phyloP scores from a whole-genome alignment of 2,329 filamentous ascomycete genomes.

The Penicillium griseofulvum region DNA sequence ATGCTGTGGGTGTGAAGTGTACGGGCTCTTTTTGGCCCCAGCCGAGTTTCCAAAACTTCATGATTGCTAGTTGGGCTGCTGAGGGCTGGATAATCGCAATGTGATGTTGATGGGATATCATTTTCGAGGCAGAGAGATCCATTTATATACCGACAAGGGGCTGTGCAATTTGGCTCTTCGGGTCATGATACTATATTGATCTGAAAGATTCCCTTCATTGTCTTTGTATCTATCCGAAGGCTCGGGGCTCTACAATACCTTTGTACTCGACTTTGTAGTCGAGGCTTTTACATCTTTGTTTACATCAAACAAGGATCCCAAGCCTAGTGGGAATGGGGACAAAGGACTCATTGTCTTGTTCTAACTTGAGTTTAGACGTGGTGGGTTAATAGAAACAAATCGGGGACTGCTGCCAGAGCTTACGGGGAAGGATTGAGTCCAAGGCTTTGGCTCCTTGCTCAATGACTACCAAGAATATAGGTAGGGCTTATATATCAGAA shows the following conservation, averaged over 20 bases:
- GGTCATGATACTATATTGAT: background rate
- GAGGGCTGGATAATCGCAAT: background rate
- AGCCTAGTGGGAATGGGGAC: background rate
- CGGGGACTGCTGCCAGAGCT: background rate
- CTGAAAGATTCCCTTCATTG: background rate
- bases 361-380: too few relatives aligned
- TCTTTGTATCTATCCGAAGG: background rate
- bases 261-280: background rate
- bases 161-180: background rate
- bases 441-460: too few relatives aligned
- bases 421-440: background rate
- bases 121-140: background rate
- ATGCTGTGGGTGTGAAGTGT: too few relatives aligned
- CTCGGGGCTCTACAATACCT: background rate
- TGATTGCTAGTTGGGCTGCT: background rate
- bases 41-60: background rate
- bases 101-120: background rate
- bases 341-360: background rate
- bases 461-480: background rate
- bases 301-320: too few relatives aligned
- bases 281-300: background rate
- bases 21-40: too few relatives aligned
- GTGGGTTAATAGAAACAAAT: background rate
- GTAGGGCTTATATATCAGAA: background rate
- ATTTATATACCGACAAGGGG: background rate